Evolutionary conservation across 208 protist species (phyloP).

Genomic region (Balamuthia mandrillaris): DNA sequence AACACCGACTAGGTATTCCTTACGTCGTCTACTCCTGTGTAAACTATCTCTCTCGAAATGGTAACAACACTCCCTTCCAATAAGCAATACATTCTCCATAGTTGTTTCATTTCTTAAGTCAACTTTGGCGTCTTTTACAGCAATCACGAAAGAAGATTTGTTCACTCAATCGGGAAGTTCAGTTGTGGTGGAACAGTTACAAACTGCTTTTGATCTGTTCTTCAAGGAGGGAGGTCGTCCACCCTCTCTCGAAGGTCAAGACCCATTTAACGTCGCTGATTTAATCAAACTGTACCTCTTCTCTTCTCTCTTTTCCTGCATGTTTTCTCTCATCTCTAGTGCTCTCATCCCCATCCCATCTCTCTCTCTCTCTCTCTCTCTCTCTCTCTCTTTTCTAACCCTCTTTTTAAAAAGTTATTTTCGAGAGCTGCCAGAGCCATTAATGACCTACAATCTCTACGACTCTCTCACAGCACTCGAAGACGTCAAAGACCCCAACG

Average conservation of each 20-base stretch:
- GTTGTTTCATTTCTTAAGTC: neutral
- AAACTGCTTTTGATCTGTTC: neutral
- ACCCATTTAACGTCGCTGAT: constrained; percentile 10
- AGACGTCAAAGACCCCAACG: neutral
- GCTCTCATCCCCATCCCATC: neutral
- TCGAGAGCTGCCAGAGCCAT: constrained; percentile 10
- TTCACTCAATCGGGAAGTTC: constrained; percentile 21
- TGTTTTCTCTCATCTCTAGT: too few relatives aligned
- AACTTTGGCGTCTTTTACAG: neutral
- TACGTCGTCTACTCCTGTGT: constrained; percentile 3
- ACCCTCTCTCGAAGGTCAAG: neutral
- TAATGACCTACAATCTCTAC: constrained; percentile 13
- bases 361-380: neutral
- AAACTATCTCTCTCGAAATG: constrained; percentile 14
- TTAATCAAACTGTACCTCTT: neutral
- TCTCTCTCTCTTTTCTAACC: neutral
- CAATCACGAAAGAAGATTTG: neutral
- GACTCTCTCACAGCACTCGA: constrained; percentile 15
- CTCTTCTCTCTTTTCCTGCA: too few relatives aligned
- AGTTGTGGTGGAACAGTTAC: neutral
- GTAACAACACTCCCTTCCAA: neutral
- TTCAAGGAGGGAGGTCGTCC: neutral
- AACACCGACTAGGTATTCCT: neutral
- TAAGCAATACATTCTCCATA: neutral
- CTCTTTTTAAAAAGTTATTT: constrained; percentile 5